Evolutionary conservation across 345 rosid species (phyloP), one percentile per base, ranked within the genome.

Genomic region (Bruguiera parviflora): DNA sequence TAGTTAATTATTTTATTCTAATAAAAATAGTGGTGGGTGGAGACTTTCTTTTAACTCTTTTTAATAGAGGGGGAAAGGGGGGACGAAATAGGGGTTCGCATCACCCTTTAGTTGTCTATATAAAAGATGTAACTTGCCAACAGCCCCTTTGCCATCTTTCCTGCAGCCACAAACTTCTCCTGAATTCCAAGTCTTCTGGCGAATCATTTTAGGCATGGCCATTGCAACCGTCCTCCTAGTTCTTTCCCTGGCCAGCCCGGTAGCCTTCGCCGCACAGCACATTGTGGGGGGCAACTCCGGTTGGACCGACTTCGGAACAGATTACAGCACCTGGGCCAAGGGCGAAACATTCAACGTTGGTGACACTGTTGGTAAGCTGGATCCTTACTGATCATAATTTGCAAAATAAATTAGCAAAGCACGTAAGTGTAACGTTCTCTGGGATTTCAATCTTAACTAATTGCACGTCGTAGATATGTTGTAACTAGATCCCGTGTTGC

Each of bases 321-420:
- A 79, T 71, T 81, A 85, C 49, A 0, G 7, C 31, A 68, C 53
- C 5, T 83, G 89, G 87, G 71, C 70, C 47, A 20, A 72, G 22
- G 79, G 78, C 9, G 56, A 83, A 71, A 83, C 82, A 2, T 87
- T 85, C 72, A 47, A 20, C 0, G 81, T 78, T 11, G 87, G 87
- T 16, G 87, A 87, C 35, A 73, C 69, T 65, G 75, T 84, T 20
- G 25, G 90, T 82, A 71, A 72, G 86, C 53, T 33, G 0, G 0
- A 27, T 52, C 24, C 18, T 22, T 10, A 8, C 8, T 53, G 24
- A 3, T 53, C 0, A 53, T 8, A 25, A 22, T 55, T 22, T 27
- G 1, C 28, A 1, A n/a, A n/a, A n/a, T n/a, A n/a, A 25, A 22
- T 55, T 22, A 1, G 1, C 28, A 1, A 27, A 27, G 28, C 28